phyloP scores from a whole-genome alignment of 192 early-diverging fungal species.

The Phlyctochytrium arcticum region DNA sequence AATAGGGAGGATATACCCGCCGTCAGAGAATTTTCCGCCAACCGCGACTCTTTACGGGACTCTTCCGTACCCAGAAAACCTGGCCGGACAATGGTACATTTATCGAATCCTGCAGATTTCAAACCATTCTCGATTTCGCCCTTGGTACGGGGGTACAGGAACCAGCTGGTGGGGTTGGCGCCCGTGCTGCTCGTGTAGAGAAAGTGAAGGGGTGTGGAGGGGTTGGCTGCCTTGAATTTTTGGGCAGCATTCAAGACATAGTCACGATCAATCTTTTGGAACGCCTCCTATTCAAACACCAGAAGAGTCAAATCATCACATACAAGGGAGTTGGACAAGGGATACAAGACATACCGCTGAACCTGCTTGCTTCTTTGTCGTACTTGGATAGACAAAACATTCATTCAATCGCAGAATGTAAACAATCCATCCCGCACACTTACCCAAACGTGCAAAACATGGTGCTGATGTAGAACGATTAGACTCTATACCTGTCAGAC shows the following conservation, averaged over 20 bases:
- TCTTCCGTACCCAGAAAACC: slow-evolving; percentile 46
- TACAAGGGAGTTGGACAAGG: too few species aligned
- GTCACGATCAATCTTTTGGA: slow-evolving; percentile 74
- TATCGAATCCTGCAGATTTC: slow-evolving; percentile 56
- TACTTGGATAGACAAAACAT: too few species aligned
- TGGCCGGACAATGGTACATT: slow-evolving; percentile 63
- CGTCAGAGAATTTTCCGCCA: slow-evolving; percentile 7
- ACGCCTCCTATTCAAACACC: slow-evolving; percentile 34
- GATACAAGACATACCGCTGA: slow-evolving; percentile 35
- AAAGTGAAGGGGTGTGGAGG: slow-evolving; percentile 46
- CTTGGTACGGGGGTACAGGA: slow-evolving; percentile 73
- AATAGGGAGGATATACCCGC: neutral
- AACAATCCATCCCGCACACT: too few species aligned
- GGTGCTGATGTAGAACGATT: too few species aligned
- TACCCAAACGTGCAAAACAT: slow-evolving; percentile 73
- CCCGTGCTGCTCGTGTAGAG: slow-evolving; percentile 25
- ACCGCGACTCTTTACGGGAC: slow-evolving; percentile 16
- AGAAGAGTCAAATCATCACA: too few species aligned
- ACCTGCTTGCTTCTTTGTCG: slow-evolving; percentile 64
- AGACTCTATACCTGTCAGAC: too few species aligned
- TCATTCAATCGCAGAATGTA: too few species aligned
- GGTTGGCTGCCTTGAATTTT: slow-evolving; percentile 59
- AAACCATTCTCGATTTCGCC: slow-evolving; percentile 71
- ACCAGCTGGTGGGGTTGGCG: slow-evolving; percentile 53
- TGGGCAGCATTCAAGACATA: slow-evolving; percentile 61